These are phyloP conservation scores for Tolypocladium amazonense DNA, from an alignment of 2,329 filamentous ascomycete genomes.

Conservation along the genomic window DNA sequence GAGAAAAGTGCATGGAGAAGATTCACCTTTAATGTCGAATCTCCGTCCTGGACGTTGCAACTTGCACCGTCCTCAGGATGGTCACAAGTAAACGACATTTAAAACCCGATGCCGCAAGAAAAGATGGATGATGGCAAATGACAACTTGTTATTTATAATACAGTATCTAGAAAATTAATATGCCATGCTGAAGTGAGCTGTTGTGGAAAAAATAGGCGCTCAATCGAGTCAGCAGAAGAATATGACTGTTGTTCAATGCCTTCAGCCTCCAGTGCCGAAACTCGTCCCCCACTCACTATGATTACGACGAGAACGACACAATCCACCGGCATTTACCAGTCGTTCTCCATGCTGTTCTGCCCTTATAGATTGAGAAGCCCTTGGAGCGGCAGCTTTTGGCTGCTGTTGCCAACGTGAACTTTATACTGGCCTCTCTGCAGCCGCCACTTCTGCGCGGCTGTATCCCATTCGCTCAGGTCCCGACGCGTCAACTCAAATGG, in stretches of 20 bases:
- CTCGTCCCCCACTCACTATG: background rate
- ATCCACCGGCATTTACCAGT: background rate
- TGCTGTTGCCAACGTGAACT: slow-evolving; percentile 37
- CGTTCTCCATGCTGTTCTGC: background rate
- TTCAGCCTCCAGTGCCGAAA: background rate
- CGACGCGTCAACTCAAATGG: slow-evolving; percentile 46
- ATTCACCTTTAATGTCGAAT: background rate
- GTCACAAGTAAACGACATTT: background rate
- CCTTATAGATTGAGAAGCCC: slow-evolving; percentile 17
- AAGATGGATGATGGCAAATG: background rate
- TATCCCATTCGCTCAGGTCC: slow-evolving; percentile 59
- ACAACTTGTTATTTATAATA: background rate
- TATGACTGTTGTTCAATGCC: background rate
- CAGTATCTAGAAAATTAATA: background rate
- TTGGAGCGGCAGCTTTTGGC: slow-evolving; percentile 30
- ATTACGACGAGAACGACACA: background rate
- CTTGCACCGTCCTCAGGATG: background rate
- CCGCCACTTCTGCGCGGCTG: slow-evolving; percentile 48
- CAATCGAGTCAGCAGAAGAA: background rate
- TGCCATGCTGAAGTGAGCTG: background rate
- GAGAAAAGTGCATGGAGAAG: background rate
- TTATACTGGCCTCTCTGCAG: slow-evolving; percentile 33
- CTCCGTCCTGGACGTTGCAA: background rate
- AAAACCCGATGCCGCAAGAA: no score
- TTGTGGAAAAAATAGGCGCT: background rate